These are phyloP conservation scores for Penicillium rolfsii DNA, from an alignment of 2,329 filamentous ascomycete genomes.

Conservation along the genomic window DNA sequence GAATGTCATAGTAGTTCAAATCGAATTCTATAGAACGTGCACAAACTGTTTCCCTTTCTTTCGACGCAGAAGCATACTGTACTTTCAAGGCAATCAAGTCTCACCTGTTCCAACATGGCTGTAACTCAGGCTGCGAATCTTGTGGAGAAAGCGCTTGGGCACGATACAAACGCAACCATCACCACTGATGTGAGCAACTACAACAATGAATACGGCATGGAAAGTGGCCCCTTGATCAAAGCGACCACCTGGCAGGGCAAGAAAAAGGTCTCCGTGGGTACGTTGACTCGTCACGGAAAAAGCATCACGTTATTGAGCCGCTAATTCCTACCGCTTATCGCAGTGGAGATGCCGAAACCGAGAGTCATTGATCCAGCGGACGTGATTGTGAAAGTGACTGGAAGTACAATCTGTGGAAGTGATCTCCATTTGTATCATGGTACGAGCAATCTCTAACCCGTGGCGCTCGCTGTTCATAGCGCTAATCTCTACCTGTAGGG, in stretches of 20 bases:
- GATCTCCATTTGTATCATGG: constrained; percentile 59
- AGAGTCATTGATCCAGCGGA: constrained; percentile 73
- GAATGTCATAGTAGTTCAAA: neutral
- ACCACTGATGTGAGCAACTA: constrained; percentile 72
- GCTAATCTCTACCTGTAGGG: constrained; percentile 26
- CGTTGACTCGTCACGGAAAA: neutral
- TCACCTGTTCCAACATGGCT: neutral
- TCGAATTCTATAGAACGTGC: neutral
- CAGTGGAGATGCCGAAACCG: constrained; percentile 69
- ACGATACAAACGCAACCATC: constrained; percentile 66
- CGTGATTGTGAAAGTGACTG: constrained; percentile 78
- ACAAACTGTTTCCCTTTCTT: neutral
- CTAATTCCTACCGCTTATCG: neutral
- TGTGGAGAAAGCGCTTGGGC: constrained; percentile 69
- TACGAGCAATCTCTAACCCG: constrained; percentile 10
- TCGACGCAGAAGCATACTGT: neutral
- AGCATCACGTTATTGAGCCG: neutral
- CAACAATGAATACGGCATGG: constrained; percentile 58
- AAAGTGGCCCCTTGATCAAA: constrained; percentile 68
- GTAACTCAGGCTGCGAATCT: constrained; percentile 61
- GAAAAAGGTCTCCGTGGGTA: constrained; percentile 71
- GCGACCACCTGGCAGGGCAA: constrained; percentile 83
- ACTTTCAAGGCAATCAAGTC: neutral
- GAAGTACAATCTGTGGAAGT: constrained; percentile 64
- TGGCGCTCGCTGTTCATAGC: neutral